Conservation (phyloP, 208 protist species). For the Wallacemonas sp. region DNA sequence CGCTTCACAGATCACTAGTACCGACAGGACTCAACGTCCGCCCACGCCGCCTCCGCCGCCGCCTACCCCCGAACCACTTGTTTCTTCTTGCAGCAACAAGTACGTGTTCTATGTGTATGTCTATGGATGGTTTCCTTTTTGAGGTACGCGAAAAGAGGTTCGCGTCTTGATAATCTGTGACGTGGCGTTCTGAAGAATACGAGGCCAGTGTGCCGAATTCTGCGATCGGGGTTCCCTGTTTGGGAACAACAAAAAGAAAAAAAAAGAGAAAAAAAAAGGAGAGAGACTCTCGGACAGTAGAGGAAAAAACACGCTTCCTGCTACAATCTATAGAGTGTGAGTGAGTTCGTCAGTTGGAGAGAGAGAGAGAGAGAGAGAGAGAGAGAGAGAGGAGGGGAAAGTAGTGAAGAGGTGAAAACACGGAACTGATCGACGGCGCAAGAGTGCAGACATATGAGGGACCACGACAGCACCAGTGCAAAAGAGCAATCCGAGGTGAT, state of each 20-base stretch:
- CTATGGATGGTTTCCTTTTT: no score
- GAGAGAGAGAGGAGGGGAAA: not conserved
- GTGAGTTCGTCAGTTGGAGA: not conserved
- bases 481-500: no score
- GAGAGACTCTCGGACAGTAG: no score
- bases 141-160: not conserved
- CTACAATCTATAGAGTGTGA: not conserved
- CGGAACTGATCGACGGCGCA: not conserved
- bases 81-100: no score
- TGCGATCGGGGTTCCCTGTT: no score
- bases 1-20: not conserved
- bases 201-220: not conserved
- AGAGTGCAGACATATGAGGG: no score
- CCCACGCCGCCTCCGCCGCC: not conserved
- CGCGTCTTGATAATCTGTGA: not conserved
- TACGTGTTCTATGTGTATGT: no score
- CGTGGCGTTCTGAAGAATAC: not conserved
- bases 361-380: conserved; percentile 2
- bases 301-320: not conserved
- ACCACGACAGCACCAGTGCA: no score
- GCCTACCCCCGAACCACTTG: not conserved
- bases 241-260: no score
- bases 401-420: no score
- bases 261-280: no score
- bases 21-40: not conserved